Conservation (phyloP, 2,329 filamentous ascomycete species). For the Cryphonectria carpinicola region DNA sequence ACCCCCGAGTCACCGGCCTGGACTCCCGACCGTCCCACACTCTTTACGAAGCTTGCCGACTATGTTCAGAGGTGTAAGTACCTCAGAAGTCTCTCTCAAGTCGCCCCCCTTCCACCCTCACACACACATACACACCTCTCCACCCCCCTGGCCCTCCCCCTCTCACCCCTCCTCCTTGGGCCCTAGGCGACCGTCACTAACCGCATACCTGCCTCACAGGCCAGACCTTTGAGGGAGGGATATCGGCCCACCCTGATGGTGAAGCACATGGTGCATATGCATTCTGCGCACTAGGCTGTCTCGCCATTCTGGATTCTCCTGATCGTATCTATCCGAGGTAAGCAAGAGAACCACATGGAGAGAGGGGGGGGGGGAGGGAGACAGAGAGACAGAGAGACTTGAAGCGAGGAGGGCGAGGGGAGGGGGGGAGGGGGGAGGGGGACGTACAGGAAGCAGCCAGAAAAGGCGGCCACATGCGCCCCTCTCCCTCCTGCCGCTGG, state of each 20-base stretch:
- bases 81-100: slow-evolving; percentile 27
- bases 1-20: slow-evolving; percentile 72
- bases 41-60: slow-evolving; percentile 74
- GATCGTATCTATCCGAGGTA: slow-evolving; percentile 74
- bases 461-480: slow-evolving; percentile 19
- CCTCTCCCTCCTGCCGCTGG: slow-evolving; percentile 23
- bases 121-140: not conserved
- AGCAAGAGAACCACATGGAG: slow-evolving; percentile 36
- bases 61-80: slow-evolving; percentile 80
- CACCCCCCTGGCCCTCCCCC: no score
- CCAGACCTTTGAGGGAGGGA: slow-evolving; percentile 94
- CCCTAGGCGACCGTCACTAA: slow-evolving; percentile 31
- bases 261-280: slow-evolving; percentile 97
- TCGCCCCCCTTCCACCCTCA: not conserved
- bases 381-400: not conserved
- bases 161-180: not conserved
- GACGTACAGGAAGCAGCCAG: slow-evolving; percentile 18
- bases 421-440: not conserved
- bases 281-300: slow-evolving; percentile 88
- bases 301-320: slow-evolving; percentile 83
- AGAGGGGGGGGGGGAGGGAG: not conserved
- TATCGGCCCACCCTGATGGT: slow-evolving; percentile 80
- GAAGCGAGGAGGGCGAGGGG: not conserved
- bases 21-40: slow-evolving; percentile 58
- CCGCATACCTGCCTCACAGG: slow-evolving; percentile 50